Percentiles rank a stretch among this genome's conserved stretches.
Evolutionary conservation across 1,139 yeast genomes (phyloP).

Genomic region (Yamadazyma diddensiae): DNA sequence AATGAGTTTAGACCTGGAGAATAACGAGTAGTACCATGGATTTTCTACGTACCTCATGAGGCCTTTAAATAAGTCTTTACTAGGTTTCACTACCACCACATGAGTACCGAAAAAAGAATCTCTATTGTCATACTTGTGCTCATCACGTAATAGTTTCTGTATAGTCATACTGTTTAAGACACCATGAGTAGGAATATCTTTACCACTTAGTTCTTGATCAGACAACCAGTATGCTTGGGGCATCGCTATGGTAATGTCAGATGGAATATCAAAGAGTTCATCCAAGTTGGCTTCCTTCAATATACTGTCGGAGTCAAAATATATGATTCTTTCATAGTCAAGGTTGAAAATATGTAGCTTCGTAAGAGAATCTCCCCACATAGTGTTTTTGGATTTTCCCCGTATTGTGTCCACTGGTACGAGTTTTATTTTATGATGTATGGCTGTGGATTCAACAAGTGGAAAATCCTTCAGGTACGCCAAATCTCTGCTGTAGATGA

Average conservation of each 20-base stretch:
- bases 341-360: constrained; percentile 52
- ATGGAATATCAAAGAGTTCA: constrained; percentile 31
- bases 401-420: constrained; percentile 2
- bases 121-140: constrained; percentile 29
- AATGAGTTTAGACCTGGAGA: constrained; percentile 20
- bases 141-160: constrained; percentile 23
- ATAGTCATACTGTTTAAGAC: constrained; percentile 4
- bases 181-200: constrained; percentile 2
- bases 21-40: constrained; percentile 32
- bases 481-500: constrained; percentile 23
- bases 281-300: constrained; percentile 26
- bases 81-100: constrained; percentile 47
- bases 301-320: constrained; percentile 45
- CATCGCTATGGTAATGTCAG: constrained; percentile 26
- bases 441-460: not conserved
- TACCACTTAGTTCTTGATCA: constrained; percentile 12
- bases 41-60: constrained; percentile 27
- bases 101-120: constrained; percentile 39
- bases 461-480: not conserved
- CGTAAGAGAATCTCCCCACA: constrained; percentile 54
- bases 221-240: constrained; percentile 42
- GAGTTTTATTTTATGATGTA: constrained; percentile 5
- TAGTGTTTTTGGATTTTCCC: not conserved
- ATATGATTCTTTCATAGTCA: constrained; percentile 39
- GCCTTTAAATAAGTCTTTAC: constrained; percentile 22